Base-by-base conservation (phyloP, 345 rosid genomes). In the Dimocarpus longan region DNA sequence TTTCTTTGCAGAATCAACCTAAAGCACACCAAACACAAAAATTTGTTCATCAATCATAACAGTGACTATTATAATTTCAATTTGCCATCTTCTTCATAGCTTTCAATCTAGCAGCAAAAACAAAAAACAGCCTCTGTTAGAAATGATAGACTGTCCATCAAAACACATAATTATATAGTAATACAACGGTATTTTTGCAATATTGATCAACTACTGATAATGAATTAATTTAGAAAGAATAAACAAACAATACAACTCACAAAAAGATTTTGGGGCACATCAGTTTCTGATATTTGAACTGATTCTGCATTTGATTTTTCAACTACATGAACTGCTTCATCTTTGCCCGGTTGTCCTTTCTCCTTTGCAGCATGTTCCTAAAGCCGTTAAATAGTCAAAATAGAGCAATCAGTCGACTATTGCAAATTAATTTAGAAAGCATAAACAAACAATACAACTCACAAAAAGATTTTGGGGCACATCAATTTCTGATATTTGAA, bases 1-100 rank as follows among this genome's bases (percentile, higher is more conserved):
- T 67, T 70, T 66, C n/a, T 21, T 74, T 65, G 63, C 73, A 71
- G 57, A n/a, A 70, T 54, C 74, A 76, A 42, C 62, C 85, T 79
- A 67, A 67, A 57, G 24, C 63, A 19, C 28, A 24, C 37, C 44
- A 75, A 44, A 15, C 18, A 64, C 16, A 65, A 0, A 62, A 57
- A 21, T 24, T 37, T 5, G 40, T 42, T 15, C 44, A 18, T 26
- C 39, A 8, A 8, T 40, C 12, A 73, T 22, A 63, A 44, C 10
- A 10, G 4, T 19, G 19, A 66, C 43, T 4, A 37, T 50, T 50
- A 32, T 73, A 18, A 44, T 11, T 57, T 52, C 5, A 15, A 16
- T 52, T 52, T 52, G 7, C 18, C 18, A 52, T 52, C 18, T 52
- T 52, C 59, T 52, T 19, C 16, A 15, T 52, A 52, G 18, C 18